A percentile compares a stretch with the other conserved stretches of the same genome.
phyloP scores from a whole-genome alignment of 108 stramenopile species.

The Skeletonema marinoi region DNA sequence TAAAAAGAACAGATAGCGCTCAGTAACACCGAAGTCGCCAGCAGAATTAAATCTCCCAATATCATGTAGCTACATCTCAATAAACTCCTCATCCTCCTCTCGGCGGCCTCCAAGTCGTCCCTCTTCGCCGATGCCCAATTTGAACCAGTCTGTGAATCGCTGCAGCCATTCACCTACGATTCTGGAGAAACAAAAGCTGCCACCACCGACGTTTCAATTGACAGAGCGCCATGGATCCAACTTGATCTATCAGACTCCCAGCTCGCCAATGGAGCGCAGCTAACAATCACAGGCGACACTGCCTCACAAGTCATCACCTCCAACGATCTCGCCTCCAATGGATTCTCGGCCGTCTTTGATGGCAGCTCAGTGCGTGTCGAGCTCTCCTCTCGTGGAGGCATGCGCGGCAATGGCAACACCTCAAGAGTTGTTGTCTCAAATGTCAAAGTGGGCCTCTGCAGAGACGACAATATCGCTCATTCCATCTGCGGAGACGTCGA shows the following conservation, averaged over 20 bases:
- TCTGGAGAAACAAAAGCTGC: background rate
- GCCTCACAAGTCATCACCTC: background rate
- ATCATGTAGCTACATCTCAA: background rate
- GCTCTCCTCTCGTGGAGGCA: background rate
- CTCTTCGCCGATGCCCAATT: background rate
- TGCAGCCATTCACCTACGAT: background rate
- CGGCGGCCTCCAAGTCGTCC: background rate
- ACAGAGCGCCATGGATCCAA: background rate
- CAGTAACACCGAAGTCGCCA: too few species aligned
- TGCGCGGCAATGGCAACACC: background rate
- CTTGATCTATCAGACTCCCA: background rate
- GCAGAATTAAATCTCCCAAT: too few species aligned
- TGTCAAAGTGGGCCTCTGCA: conserved; percentile 1
- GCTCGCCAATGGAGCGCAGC: background rate
- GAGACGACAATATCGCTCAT: background rate
- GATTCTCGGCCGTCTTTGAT: background rate
- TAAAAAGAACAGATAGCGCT: too few species aligned
- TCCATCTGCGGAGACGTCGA: background rate
- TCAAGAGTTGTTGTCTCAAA: background rate
- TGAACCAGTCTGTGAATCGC: background rate
- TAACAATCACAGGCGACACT: background rate
- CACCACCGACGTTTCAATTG: background rate
- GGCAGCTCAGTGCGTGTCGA: background rate
- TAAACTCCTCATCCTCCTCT: background rate
- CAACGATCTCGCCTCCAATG: background rate